Conservation (phyloP, 306 rosid species). For the Inga oerstediana region DNA sequence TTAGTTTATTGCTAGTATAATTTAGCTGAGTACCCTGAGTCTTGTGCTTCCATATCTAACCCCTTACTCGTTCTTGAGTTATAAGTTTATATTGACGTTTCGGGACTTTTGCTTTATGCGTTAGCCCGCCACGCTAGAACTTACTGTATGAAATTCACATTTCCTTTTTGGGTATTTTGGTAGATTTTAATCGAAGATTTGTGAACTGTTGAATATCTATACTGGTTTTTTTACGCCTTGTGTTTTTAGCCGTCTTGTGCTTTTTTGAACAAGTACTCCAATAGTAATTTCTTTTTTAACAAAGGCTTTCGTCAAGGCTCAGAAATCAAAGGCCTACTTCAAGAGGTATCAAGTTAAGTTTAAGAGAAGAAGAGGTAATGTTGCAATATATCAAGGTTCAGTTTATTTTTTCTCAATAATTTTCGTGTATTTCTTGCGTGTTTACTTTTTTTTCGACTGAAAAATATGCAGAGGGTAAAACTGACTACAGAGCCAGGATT, state of each 20-base stretch:
- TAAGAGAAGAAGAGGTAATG: slow-evolving; percentile 84
- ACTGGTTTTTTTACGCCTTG: not conserved
- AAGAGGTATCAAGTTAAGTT: slow-evolving; percentile 85
- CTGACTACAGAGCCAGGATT: slow-evolving; percentile 80
- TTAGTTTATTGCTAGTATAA: not conserved
- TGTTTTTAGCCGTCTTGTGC: not conserved
- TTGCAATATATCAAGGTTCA: not conserved
- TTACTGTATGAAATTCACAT: not conserved
- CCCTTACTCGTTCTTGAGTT: not conserved
- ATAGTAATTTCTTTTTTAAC: not conserved
- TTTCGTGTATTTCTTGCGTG: not conserved
- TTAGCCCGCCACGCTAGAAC: not conserved
- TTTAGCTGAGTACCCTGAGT: not conserved
- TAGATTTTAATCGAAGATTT: not conserved
- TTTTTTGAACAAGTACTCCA: not conserved
- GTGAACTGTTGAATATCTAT: not conserved
- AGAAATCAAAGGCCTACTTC: slow-evolving; percentile 71
- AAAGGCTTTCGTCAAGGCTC: slow-evolving; percentile 66
- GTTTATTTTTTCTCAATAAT: not conserved
- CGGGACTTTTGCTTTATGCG: not conserved
- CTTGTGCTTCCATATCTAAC: not conserved
- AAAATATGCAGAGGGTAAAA: slow-evolving; percentile 63
- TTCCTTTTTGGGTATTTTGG: not conserved
- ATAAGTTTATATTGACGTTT: not conserved
- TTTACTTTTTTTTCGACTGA: not conserved